Conservation (phyloP, 805 yeast species). For the Wickerhamiella nectarea region DNA sequence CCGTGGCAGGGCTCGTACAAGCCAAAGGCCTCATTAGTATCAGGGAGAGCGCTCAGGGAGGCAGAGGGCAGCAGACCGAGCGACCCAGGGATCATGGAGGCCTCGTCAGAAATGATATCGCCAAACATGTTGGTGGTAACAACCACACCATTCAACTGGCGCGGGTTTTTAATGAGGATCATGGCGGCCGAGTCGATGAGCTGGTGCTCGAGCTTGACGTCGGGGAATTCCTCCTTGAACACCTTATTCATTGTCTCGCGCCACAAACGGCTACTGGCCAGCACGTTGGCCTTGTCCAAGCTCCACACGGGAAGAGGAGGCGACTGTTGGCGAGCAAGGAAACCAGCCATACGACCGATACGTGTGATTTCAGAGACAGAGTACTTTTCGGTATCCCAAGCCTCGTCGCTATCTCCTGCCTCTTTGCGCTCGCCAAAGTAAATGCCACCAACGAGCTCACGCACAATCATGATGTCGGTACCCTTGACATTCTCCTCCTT, state of each 20-base stretch:
- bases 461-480: constrained; percentile 81
- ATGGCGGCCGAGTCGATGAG: constrained; percentile 97
- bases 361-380: constrained; percentile 86
- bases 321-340: constrained; percentile 78
- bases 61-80: constrained; percentile 93
- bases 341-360: constrained; percentile 97
- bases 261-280: constrained; percentile 95
- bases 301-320: constrained; percentile 97
- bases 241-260: constrained; percentile 82
- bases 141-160: constrained; percentile 80
- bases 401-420: constrained; percentile 55
- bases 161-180: constrained; percentile 88
- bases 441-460: constrained; percentile 96
- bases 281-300: constrained; percentile 91
- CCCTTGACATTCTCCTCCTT: constrained; percentile 76
- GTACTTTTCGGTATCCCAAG: constrained; percentile 89
- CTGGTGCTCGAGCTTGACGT: constrained; percentile 76
- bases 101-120: constrained; percentile 95
- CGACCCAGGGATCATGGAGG: constrained; percentile 95
- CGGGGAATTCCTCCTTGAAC: constrained; percentile 80
- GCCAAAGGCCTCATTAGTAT: constrained; percentile 86
- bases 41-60: constrained; percentile 93
- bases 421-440: constrained; percentile 94
- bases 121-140: constrained; percentile 96
- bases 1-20: constrained; percentile 98